Percentiles rank a stretch among this genome's conserved stretches.
Conservation (phyloP, 371 early-diverging fungal species). For the Nosema muscidifuracis region DNA sequence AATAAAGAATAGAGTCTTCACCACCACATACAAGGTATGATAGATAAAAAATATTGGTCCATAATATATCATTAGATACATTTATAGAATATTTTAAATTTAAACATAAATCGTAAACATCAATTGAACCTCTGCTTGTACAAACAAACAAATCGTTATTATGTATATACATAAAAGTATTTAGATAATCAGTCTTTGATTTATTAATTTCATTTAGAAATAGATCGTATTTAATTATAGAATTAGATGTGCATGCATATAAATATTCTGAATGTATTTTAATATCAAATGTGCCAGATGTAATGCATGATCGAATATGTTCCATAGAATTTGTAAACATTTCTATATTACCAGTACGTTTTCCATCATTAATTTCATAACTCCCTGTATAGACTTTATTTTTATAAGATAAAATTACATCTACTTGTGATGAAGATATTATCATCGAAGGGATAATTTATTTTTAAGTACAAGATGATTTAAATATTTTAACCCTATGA, state of each 20-base stretch:
- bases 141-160: constrained; percentile 10
- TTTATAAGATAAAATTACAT: neutral
- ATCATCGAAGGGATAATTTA: too few species aligned
- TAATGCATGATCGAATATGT: neutral
- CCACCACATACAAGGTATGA: constrained; percentile 14
- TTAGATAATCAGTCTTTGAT: constrained; percentile 8
- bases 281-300: constrained; percentile 31
- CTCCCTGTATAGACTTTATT: neutral
- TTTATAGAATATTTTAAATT: neutral
- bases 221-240: neutral
- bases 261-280: constrained; percentile 2
- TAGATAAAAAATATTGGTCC: constrained; percentile 9
- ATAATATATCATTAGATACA: constrained; percentile 31
- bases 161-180: constrained; percentile 27
- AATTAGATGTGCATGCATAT: constrained; percentile 19
- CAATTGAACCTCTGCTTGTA: constrained; percentile 17
- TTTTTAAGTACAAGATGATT: too few species aligned
- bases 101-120: constrained; percentile 12
- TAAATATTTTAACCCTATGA: constrained; percentile 2
- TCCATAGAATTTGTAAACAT: neutral
- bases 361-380: neutral
- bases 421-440: neutral
- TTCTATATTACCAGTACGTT: neutral
- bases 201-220: neutral
- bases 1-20: constrained; percentile 26